phyloP scores from a whole-genome alignment of 192 early-diverging fungal species.

The Linnemannia zychae region DNA sequence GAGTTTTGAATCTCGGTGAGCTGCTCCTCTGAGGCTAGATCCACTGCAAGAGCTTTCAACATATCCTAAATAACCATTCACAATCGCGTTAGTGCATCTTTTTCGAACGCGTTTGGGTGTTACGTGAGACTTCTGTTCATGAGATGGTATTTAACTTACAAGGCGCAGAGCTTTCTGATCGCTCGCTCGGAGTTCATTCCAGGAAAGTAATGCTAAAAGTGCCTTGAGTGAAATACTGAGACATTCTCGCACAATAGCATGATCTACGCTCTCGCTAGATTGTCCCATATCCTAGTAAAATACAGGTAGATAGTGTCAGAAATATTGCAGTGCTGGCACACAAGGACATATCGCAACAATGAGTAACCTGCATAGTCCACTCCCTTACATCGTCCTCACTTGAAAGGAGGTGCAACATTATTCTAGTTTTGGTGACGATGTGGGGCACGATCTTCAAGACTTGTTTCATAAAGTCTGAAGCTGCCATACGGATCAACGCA shows the following conservation, averaged over 20 bases:
- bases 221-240: conserved; percentile 30
- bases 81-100: background rate
- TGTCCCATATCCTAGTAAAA: conserved; percentile 21
- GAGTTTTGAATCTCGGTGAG: conserved; percentile 19
- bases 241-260: conserved; percentile 11
- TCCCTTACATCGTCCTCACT: conserved; percentile 26
- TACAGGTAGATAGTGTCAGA: background rate
- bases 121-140: background rate
- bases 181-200: conserved; percentile 48
- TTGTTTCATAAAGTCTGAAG: conserved; percentile 50
- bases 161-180: conserved; percentile 42
- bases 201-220: conserved; percentile 24
- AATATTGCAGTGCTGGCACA: background rate
- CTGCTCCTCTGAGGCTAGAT: conserved; percentile 20
- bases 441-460: conserved; percentile 41
- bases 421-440: conserved; percentile 35
- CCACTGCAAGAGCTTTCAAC: conserved; percentile 36
- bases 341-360: no score
- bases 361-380: background rate
- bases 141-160: conserved; percentile 5
- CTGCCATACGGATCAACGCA: conserved; percentile 51
- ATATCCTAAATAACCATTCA: conserved; percentile 6
- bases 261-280: conserved; percentile 5
- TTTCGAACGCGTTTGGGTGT: background rate
- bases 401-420: conserved; percentile 24